Percentiles rank a stretch among this genome's conserved stretches.
Conservation (phyloP, 1,284 basidiomycete genomes). For the Cryptococcus deneoformans region DNA sequence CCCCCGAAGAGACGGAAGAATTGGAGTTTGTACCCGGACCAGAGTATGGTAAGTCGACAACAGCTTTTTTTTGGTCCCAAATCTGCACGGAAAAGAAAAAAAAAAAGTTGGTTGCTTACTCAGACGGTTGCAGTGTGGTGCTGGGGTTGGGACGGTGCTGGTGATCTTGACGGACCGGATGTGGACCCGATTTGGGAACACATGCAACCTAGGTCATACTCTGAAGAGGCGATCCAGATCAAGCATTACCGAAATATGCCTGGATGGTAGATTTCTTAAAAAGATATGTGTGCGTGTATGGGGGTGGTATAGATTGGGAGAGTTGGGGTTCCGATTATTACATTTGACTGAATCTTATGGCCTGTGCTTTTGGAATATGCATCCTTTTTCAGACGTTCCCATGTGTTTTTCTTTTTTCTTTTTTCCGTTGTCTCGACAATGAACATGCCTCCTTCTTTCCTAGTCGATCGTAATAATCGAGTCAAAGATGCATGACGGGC, state of each 20-base stretch:
- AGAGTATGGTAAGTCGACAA: constrained; percentile 65
- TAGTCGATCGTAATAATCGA: neutral
- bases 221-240: constrained; percentile 62
- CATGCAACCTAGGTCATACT: constrained; percentile 67
- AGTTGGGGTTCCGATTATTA: neutral
- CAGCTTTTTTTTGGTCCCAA: neutral
- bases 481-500: neutral
- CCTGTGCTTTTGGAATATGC: neutral
- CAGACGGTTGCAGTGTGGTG: constrained; percentile 71
- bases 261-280: constrained; percentile 5
- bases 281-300: neutral
- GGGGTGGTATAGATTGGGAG: neutral
- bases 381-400: too few species aligned
- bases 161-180: constrained; percentile 86
- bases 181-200: constrained; percentile 94
- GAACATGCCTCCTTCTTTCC: neutral
- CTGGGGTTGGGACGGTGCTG: constrained; percentile 98
- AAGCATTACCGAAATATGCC: constrained; percentile 63
- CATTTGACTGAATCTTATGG: too few species aligned
- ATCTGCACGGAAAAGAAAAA: neutral
- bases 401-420: neutral
- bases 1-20: constrained; percentile 73
- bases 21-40: constrained; percentile 76
- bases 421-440: neutral
- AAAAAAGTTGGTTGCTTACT: neutral